phyloP scores from a whole-genome alignment of 805 yeast genomes.

The Saccharomycopsis malanga region DNA sequence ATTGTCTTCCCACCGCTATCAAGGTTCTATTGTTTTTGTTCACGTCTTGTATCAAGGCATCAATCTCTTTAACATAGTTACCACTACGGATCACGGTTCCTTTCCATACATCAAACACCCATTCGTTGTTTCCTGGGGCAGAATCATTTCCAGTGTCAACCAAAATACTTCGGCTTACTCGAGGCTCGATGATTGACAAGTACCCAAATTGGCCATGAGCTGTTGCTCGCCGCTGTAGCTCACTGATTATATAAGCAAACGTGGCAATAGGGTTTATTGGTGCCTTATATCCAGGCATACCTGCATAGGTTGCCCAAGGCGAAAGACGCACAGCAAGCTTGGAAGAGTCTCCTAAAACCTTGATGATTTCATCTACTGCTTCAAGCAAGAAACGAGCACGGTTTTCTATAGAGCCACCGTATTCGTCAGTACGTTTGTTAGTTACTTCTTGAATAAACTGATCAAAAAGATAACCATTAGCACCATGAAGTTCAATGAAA shows the following conservation, averaged over 20 bases:
- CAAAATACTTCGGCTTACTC: constrained; percentile 24
- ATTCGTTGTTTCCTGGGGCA: constrained; percentile 30
- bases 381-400: constrained; percentile 41
- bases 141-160: constrained; percentile 27
- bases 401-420: constrained; percentile 49
- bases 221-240: constrained; percentile 30
- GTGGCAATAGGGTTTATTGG: constrained; percentile 32
- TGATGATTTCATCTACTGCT: constrained; percentile 43
- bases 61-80: constrained; percentile 25
- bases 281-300: constrained; percentile 32
- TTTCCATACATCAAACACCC: constrained; percentile 36
- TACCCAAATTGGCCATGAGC: constrained; percentile 32
- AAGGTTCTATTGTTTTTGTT: constrained; percentile 38
- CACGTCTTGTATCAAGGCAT: constrained; percentile 24
- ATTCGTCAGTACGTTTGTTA: constrained; percentile 43
- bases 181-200: constrained; percentile 33
- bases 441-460: constrained; percentile 45
- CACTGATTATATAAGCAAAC: constrained; percentile 34
- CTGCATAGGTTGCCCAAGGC: constrained; percentile 38
- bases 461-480: constrained; percentile 57
- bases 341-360: constrained; percentile 40
- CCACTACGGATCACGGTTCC: constrained; percentile 40
- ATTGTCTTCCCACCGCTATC: constrained; percentile 34
- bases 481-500: constrained; percentile 60
- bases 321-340: constrained; percentile 43